phyloP scores from a whole-genome alignment of 2,329 filamentous ascomycete genomes.

The Corniculantispora saksenae region DNA sequence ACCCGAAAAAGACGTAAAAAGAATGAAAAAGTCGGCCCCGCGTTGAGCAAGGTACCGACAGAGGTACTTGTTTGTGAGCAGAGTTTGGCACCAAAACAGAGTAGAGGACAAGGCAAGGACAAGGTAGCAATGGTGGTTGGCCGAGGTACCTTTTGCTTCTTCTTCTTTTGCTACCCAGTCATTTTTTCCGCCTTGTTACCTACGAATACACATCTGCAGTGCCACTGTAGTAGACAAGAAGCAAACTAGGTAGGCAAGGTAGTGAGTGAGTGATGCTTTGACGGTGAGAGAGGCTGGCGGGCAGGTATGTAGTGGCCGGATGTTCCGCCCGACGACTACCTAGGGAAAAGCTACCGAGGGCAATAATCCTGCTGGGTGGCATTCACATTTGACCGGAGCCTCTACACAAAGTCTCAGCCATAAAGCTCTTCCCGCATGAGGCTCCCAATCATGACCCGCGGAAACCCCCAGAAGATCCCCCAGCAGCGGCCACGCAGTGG shows the following conservation, averaged over 20 bases:
- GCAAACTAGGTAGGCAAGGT: too few relatives aligned
- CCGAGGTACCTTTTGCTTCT: background rate
- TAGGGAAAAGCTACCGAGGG: background rate
- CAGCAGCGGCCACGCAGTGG: background rate
- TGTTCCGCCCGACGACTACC: background rate
- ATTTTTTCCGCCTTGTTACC: too few relatives aligned
- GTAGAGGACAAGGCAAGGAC: background rate
- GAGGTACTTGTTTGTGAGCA: too few relatives aligned
- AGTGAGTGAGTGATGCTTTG: background rate
- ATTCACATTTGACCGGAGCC: background rate
- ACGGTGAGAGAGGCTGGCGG: background rate
- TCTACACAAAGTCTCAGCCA: too few relatives aligned
- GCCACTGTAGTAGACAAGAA: too few relatives aligned
- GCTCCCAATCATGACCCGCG: background rate
- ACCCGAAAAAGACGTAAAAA: conserved; percentile 9
- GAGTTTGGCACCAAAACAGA: background rate
- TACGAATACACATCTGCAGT: too few relatives aligned
- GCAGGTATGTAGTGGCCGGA: background rate
- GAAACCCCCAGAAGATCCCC: background rate
- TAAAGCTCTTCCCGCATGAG: background rate
- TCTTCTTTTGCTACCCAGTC: too few relatives aligned
- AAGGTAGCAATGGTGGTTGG: background rate
- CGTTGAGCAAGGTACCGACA: background rate
- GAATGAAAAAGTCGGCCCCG: conserved; percentile 3
- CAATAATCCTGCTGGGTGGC: background rate